These are phyloP conservation scores for Pouteria campechiana DNA, from an alignment of 179 eudicot species.

Conservation along the genomic window DNA sequence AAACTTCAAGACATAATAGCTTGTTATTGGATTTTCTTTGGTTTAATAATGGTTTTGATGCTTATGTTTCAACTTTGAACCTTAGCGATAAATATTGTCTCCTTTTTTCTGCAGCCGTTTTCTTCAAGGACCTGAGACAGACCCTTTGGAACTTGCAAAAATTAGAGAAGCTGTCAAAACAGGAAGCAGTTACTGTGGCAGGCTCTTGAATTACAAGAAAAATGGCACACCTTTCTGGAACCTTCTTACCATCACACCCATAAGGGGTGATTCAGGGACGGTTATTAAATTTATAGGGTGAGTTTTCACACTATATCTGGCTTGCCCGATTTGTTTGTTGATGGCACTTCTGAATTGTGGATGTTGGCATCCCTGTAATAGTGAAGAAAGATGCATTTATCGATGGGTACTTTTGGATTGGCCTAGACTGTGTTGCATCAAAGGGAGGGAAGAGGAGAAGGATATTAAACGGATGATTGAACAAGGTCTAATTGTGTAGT, in stretches of 20 bases:
- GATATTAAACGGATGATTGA: no score
- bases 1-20: no score
- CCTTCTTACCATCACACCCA: constrained; percentile 86
- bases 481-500: no score
- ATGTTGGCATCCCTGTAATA: no score
- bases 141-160: constrained; percentile 74
- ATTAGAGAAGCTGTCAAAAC: constrained; percentile 59
- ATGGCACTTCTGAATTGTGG: no score
- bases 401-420: no score
- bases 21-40: no score
- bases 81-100: background rate
- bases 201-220: constrained; percentile 85
- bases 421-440: no score
- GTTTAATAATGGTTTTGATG: background rate
- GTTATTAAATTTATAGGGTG: constrained; percentile 94
- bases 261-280: constrained; percentile 69
- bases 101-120: constrained; percentile 62
- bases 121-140: constrained; percentile 87
- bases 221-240: constrained; percentile 98
- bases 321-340: no score
- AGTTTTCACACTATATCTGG: background rate
- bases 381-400: no score
- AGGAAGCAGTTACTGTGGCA: constrained; percentile 86
- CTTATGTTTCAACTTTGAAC: background rate
- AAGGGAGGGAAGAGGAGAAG: no score